phyloP scores from a whole-genome alignment of 805 yeast genomes.

The Sugiyamaella qingdaonensis region DNA sequence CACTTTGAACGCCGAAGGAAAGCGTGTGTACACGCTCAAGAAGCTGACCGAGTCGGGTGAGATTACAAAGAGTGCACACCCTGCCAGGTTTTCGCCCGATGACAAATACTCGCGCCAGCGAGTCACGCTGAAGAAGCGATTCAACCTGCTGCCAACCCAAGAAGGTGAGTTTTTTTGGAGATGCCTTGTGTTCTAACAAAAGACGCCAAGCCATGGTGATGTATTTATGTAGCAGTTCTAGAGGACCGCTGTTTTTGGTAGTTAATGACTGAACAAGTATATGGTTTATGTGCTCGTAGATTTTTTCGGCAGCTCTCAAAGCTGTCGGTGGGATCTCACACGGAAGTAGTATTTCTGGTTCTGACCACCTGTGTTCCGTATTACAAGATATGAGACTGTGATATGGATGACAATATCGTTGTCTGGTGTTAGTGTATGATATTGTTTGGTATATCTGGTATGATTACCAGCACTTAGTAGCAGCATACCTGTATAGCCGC shows the following conservation, averaged over 20 bases:
- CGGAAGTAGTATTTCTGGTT: too few relatives aligned
- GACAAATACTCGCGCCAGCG: slow-evolving; percentile 99
- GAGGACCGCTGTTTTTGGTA: background rate
- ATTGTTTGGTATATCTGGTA: too few relatives aligned
- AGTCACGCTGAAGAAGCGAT: slow-evolving; percentile 96
- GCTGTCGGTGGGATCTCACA: too few relatives aligned
- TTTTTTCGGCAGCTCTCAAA: too few relatives aligned
- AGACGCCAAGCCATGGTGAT: slow-evolving; percentile 21
- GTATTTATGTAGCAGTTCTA: background rate
- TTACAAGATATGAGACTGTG: too few relatives aligned
- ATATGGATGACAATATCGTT: too few relatives aligned
- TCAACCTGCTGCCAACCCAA: slow-evolving; percentile 80
- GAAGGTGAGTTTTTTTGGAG: slow-evolving; percentile 33
- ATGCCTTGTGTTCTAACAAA: background rate
- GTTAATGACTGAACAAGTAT: background rate
- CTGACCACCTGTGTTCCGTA: too few relatives aligned
- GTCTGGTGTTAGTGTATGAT: too few relatives aligned
- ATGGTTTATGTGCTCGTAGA: too few relatives aligned
- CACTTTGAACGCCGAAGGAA: slow-evolving; percentile 91
- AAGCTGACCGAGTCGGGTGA: slow-evolving; percentile 81
- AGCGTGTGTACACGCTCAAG: slow-evolving; percentile 88
- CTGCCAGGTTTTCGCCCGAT: slow-evolving; percentile 99
- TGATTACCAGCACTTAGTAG: too few relatives aligned
- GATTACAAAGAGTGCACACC: slow-evolving; percentile 98
- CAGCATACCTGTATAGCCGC: background rate